Evolutionary conservation across 345 rosid species (phyloP), one percentile per base, ranked within the genome.

Genomic region (Camelina laxa): DNA sequence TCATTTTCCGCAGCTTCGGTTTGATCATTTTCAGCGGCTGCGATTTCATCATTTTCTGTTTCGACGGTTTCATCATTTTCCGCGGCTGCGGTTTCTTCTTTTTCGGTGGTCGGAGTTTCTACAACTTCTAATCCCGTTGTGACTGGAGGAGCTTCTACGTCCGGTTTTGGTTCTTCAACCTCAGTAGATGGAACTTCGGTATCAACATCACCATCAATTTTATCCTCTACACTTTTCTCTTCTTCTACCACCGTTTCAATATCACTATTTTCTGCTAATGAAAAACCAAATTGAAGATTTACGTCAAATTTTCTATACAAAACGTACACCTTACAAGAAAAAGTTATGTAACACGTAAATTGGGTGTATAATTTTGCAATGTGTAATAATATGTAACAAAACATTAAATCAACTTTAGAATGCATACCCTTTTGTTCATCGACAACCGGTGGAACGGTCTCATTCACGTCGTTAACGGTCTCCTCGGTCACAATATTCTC

Each of bases 351-450:
- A 21, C 2, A 53, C 27, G 14, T 31, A 13, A 7, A 13, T 49
- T 17, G 2, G 7, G 9, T 65, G 13, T 17, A 53, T 36, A 7
- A 6, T 51, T 67, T 22, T 21, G 50, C 36, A 38, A 35, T 35
- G 15, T 35, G 60, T 21, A 69, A 2, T 39, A 11, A 1, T 55
- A 11, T 56, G 17, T 55, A 42, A 42, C 12, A 41, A 55, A 44
- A 16, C 13, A 38, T 39, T 9, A 15, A 15, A 22, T 55, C 33
- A 42, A 42, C 11, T 33, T 58, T 16, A 16, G 3, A 51, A 27
- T 55, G 47, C 69, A 36, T 74, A 79, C 65, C 70, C n/a, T 33
- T 69, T 67, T 65, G 73, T 49, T 80, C 69, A 6, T 64, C 76
- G 14, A 39, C 42, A 36, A 58, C 33, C 24, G 51, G 44, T n/a